A percentile compares a stretch with the other conserved stretches of the same genome.
These are phyloP conservation scores for Quercus lobata DNA, from an alignment of 331 rosid species.

Conservation along the genomic window DNA sequence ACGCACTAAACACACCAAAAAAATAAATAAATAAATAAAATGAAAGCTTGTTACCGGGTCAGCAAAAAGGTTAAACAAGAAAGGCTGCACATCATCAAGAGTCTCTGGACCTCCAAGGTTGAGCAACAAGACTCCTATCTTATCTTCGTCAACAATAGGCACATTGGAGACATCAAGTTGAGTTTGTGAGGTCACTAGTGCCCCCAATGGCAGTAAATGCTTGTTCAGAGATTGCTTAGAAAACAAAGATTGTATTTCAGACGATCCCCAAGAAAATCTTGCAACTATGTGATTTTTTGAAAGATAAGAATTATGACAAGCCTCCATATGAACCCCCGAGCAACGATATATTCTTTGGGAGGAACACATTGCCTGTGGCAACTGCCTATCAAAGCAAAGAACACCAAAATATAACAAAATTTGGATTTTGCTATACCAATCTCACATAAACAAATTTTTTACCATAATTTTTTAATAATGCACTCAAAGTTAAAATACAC, in stretches of 20 bases:
- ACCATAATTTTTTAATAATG: too few relatives aligned
- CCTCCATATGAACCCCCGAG: constrained; percentile 42
- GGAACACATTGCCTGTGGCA: constrained; percentile 45
- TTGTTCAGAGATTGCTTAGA: constrained; percentile 47
- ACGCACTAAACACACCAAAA: neutral
- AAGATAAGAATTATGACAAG: constrained; percentile 27
- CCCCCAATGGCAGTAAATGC: constrained; percentile 56
- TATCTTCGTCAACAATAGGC: constrained; percentile 56
- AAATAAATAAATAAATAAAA: neutral
- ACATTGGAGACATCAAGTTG: constrained; percentile 34
- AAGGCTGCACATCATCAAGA: constrained; percentile 95
- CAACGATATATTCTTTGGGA: constrained; percentile 48
- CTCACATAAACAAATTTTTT: neutral
- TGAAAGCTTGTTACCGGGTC: constrained; percentile 66
- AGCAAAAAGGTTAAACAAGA: constrained; percentile 90
- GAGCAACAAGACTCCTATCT: constrained; percentile 80
- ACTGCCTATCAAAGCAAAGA: constrained; percentile 31
- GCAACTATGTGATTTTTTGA: constrained; percentile 31
- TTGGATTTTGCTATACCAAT: neutral
- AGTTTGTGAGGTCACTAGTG: constrained; percentile 52
- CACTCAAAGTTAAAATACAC: too few relatives aligned
- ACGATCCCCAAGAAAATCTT: constrained; percentile 43
- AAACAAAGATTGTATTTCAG: constrained; percentile 44
- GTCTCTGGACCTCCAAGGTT: constrained; percentile 99
- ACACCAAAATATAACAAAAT: constrained; percentile 10